phyloP scores from a whole-genome alignment of 2,329 filamentous ascomycete genomes.

The Diaporthe longicolla region DNA sequence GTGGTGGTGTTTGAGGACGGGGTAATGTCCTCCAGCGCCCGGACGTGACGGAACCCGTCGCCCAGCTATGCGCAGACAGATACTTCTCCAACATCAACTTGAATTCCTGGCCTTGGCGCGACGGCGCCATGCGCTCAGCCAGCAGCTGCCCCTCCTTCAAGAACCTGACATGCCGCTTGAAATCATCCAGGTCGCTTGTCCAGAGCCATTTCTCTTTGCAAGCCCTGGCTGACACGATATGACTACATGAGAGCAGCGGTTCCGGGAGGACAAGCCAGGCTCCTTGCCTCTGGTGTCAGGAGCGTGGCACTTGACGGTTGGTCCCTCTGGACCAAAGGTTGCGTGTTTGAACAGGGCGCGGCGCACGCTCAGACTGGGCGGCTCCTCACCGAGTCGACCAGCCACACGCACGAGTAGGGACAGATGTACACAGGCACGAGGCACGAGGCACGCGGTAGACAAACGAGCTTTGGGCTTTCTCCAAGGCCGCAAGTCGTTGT shows the following conservation, averaged over 20 bases:
- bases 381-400: neutral
- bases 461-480: neutral
- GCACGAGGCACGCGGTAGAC: neutral
- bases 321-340: no score
- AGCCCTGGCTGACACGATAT: neutral
- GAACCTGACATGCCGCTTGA: neutral
- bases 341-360: no score
- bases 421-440: conserved; percentile 8
- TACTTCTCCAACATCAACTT: neutral
- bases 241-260: neutral
- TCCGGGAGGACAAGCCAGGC: no score
- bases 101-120: no score
- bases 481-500: no score
- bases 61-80: neutral
- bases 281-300: no score
- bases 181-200: neutral
- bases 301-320: no score
- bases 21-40: neutral
- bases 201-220: neutral
- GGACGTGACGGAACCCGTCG: neutral
- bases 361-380: neutral
- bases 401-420: neutral
- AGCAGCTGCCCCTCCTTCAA: neutral
- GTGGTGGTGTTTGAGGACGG: neutral
- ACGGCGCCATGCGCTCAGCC: neutral